Evolutionary conservation across 1,284 basidiomycete genomes (phyloP), one percentile per base, ranked within the genome.

Genomic region (Vanrija sp.): DNA sequence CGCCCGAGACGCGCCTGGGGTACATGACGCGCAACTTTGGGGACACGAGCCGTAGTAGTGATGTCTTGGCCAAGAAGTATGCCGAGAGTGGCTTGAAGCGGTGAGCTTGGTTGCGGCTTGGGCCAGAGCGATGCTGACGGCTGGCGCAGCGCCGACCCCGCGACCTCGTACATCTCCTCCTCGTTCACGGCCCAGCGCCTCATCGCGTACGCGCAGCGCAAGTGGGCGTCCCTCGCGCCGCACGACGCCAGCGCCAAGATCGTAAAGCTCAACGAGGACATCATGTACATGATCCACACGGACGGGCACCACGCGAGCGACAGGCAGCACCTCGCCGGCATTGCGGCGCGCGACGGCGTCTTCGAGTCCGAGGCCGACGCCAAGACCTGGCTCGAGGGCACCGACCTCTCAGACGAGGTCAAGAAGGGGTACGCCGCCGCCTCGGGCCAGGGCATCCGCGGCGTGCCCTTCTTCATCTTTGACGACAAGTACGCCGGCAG

Each of bases 391-490:
- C 53, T 75, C 31, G 52, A 63, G 9, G 54, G 58, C 12, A 47
- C 64, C 24, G 66, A 65, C 19, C 65, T 55, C 36, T 67, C 73
- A 50, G 50, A 50, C 16, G 65, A 71, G 49, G 67, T 71, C 5
- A 62, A 59, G 41, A 54, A 60, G 45, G 64, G 58, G 9, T 74
- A 72, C 57, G 39, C 38, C 16, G 47, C 49, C 1, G 71, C 69
- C 6, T 54, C 62, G 35, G 48, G 50, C 14, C 53, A 72, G 41
- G 77, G 77, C 2, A 71, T 78, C 43, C 68, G 68, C 0, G 78
- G 77, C 16, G 77, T 79, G 0, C 78, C 78, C 4, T 78, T 77
- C 68, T 76, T 77, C 31, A 66, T 75, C 9, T 67, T 75, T 35
- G 61, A 75, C 37, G 64, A 65, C 27, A 73, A 70, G 53, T 75